These are phyloP conservation scores for Plasmodium yoelii DNA, from an alignment of 169 alveolate genomes.

Conservation along the genomic window DNA sequence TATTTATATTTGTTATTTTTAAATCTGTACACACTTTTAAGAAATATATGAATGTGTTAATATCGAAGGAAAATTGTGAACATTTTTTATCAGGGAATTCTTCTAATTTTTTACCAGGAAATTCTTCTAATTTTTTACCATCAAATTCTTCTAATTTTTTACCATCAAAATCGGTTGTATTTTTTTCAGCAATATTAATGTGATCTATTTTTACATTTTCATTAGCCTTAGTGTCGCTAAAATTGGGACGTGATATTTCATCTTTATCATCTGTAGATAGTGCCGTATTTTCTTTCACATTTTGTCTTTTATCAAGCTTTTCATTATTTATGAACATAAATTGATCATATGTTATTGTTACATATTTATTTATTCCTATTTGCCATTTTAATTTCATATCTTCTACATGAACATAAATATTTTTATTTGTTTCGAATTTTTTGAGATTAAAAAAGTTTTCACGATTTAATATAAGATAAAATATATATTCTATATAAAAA, in stretches of 20 bases:
- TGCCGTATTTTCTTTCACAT: background rate
- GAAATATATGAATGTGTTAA: conserved; percentile 27
- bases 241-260: too few relatives aligned
- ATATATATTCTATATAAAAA: background rate
- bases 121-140: background rate
- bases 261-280: background rate
- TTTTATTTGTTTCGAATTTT: background rate
- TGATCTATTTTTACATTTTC: too few relatives aligned
- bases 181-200: too few relatives aligned
- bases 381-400: background rate
- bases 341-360: too few relatives aligned
- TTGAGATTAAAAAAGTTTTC: background rate
- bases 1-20: conserved; percentile 34
- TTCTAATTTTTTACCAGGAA: background rate
- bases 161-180: too few relatives aligned
- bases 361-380: too few relatives aligned
- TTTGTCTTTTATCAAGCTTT: too few relatives aligned
- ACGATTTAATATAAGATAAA: background rate
- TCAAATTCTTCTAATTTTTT: background rate
- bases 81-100: background rate
- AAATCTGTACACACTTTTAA: conserved; percentile 36
- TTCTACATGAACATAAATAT: background rate
- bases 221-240: too few relatives aligned
- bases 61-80: background rate
- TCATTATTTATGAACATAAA: too few relatives aligned